Conservation (phyloP, 768 basidiomycete genomes). For the Podaxis sp. region DNA sequence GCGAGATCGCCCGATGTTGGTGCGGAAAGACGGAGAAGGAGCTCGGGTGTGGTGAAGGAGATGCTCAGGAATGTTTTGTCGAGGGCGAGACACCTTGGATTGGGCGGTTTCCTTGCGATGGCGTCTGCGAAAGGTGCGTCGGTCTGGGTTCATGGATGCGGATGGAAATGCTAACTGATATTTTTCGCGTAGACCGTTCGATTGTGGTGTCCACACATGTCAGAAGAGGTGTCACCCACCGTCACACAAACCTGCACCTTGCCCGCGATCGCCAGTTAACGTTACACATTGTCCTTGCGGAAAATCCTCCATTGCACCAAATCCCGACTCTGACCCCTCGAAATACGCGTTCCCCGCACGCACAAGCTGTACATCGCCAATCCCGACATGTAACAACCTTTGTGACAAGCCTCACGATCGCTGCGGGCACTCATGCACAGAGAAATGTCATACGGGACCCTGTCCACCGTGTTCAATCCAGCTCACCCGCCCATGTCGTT, state of each 20-base stretch:
- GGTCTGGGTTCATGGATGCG: not conserved
- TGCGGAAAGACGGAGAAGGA: conserved; percentile 70
- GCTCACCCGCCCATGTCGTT: conserved; percentile 81
- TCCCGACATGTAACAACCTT: conserved; percentile 73
- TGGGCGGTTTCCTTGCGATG: conserved; percentile 60
- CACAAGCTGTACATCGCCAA: conserved; percentile 63
- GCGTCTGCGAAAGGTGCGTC: conserved; percentile 56
- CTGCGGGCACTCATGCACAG: conserved; percentile 77
- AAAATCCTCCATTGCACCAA: conserved; percentile 48
- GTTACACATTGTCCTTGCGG: conserved; percentile 86
- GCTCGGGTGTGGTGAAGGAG: conserved; percentile 68
- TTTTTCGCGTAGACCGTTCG: conserved; percentile 50
- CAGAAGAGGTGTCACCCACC: conserved; percentile 77
- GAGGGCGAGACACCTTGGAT: conserved; percentile 55
- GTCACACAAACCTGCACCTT: conserved; percentile 51
- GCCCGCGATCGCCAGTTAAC: conserved; percentile 70
- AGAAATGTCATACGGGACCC: conserved; percentile 69
- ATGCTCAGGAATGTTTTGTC: conserved; percentile 38
- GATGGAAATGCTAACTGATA: not conserved
- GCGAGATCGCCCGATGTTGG: conserved; percentile 65
- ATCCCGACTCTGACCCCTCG: conserved; percentile 25
- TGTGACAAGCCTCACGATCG: conserved; percentile 64
- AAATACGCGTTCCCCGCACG: conserved; percentile 42
- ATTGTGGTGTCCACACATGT: conserved; percentile 80
- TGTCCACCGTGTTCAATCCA: conserved; percentile 79